Evolutionary conservation across 805 yeast genomes (phyloP).

Genomic region (Starmerella scarabaei): DNA sequence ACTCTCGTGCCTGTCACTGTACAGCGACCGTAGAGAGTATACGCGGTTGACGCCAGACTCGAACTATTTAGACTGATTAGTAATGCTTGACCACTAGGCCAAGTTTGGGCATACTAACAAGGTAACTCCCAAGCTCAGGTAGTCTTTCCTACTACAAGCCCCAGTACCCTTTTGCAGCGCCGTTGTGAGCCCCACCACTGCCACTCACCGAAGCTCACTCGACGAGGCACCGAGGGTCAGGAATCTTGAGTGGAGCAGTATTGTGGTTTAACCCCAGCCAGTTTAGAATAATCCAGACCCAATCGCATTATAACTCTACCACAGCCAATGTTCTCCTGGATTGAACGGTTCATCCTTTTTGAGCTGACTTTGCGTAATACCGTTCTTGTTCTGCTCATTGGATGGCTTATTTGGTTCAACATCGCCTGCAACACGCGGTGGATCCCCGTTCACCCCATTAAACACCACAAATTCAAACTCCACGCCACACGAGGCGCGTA

Average conservation of each 20-base stretch:
- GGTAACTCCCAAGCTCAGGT: too few species aligned
- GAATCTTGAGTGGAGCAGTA: too few species aligned
- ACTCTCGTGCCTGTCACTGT: conserved; percentile 20
- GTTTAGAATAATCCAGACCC: too few species aligned
- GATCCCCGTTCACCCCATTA: conserved; percentile 8
- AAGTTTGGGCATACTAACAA: background rate
- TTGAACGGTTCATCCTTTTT: background rate
- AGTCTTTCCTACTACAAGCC: too few species aligned
- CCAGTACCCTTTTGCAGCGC: too few species aligned
- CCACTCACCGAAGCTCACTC: too few species aligned
- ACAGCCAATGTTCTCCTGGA: background rate
- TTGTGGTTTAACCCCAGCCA: too few species aligned
- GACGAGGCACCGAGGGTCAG: too few species aligned
- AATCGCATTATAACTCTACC: too few species aligned
- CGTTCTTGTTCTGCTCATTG: background rate
- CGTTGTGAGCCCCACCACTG: too few species aligned
- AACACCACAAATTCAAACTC: conserved; percentile 2
- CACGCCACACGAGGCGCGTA: conserved; percentile 17
- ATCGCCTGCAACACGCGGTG: conserved; percentile 4
- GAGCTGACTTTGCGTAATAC: background rate
- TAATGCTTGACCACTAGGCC: conserved; percentile 15
- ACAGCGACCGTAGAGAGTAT: conserved; percentile 21
- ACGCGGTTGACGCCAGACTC: conserved; percentile 23
- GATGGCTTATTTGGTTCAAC: conserved; percentile 9
- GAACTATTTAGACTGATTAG: background rate